Evolutionary conservation across 129 eudicot genomes (phyloP), one percentile per base, ranked within the genome.

Genomic region (Flaveria ramosissima): DNA sequence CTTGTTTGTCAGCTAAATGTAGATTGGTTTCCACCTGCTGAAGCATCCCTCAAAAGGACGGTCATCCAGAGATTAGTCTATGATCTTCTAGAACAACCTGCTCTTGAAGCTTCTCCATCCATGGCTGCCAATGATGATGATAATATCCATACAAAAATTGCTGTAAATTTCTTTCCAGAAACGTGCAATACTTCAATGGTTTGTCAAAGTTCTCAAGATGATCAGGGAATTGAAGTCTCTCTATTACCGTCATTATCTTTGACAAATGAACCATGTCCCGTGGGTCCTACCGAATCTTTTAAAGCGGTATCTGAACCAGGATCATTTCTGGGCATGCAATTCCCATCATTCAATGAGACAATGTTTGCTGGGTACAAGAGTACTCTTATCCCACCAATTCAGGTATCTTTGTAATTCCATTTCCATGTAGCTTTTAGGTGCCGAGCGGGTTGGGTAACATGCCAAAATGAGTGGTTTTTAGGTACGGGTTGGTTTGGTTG

Each of bases 11-110:
- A 92, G 97, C 96, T 92, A 30, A 84, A 66, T 17, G 77, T 32
- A 12, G 84, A 89, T 79, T 92, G 97, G 97, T 92, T 92, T 80
- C 83, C 77, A 45, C 88, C 97, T 67, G 82, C 56, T 30, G 97
- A 92, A 57, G 89, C 91, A 50, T 89, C 92, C 27, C 86, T 84
- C n/a, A 92, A 92, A 62, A 84, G 97, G 76, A 68, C 81, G 52
- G 75, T 42, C 41, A 88, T 92, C 60, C 82, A 86, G 84, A 90
- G 82, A 77, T 78, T 90, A 75, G 89, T 93, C 68, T 80, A 80
- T 79, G 86, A 78, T 80, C 92, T 90, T 21, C 88, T 92, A 64
- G 85, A 80, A 12, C 72, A 65, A 62, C 77, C 82, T 72, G 80
- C 84, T 48, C 72, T 63, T 52, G 86, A 82, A 73, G 62, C 65